Conservation (phyloP, 148 eudicot species). For the Chenopodium quinoa region DNA sequence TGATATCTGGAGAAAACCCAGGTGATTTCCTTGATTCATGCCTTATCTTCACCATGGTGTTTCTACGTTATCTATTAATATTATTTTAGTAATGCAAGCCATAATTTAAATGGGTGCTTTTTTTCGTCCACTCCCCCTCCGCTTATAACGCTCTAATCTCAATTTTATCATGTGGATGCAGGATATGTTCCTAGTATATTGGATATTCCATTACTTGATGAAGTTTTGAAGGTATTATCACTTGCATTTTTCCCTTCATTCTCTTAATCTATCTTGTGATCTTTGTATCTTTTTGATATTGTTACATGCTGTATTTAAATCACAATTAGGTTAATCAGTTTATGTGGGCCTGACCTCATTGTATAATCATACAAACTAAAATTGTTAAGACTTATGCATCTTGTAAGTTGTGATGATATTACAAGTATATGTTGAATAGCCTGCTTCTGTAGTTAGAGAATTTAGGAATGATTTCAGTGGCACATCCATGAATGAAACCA, state of each 20-base stretch:
- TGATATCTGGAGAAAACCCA: conserved; percentile 63
- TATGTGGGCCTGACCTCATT: no score
- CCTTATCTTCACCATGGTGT: background rate
- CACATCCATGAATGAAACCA: no score
- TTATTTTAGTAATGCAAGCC: no score
- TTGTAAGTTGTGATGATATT: no score
- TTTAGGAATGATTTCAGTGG: no score
- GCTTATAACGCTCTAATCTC: background rate
- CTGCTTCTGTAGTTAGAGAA: no score
- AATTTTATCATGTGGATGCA: conserved; percentile 29
- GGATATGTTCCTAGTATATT: conserved; percentile 62
- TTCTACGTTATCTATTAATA: background rate
- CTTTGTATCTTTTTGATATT: background rate
- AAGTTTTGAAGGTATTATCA: conserved; percentile 52
- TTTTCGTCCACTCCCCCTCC: background rate
- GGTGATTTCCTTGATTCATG: conserved; percentile 34
- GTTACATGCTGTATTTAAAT: background rate
- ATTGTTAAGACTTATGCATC: no score
- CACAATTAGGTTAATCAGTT: background rate
- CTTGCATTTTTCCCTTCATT: background rate
- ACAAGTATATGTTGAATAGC: no score
- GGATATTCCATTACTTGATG: conserved; percentile 60
- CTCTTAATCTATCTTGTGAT: background rate
- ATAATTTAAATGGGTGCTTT: background rate
- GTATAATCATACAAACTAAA: no score